Evolutionary conservation across 805 yeast species (phyloP).

Genomic region (Kodamaea hsintzibuensis): DNA sequence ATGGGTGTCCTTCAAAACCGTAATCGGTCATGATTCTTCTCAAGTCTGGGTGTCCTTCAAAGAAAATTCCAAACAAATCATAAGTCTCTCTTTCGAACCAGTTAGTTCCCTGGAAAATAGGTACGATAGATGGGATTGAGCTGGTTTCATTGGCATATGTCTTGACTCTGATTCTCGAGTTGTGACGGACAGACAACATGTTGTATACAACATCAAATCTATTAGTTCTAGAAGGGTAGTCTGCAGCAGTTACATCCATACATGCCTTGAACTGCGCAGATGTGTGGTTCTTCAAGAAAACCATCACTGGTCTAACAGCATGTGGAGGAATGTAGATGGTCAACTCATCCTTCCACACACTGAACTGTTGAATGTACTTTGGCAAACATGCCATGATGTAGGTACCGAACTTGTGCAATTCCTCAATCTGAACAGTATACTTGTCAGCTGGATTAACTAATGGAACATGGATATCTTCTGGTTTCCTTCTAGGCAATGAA

Average conservation of each 20-base stretch:
- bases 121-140: constrained; percentile 78
- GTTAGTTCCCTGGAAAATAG: constrained; percentile 75
- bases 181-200: constrained; percentile 75
- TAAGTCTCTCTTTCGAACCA: constrained; percentile 92
- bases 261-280: constrained; percentile 77
- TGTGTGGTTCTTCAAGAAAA: constrained; percentile 74
- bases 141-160: constrained; percentile 83
- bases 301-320: constrained; percentile 68
- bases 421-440: constrained; percentile 64
- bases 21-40: constrained; percentile 90
- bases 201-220: constrained; percentile 88
- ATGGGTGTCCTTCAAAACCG: constrained; percentile 90
- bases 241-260: constrained; percentile 83
- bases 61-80: constrained; percentile 84
- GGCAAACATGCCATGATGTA: constrained; percentile 79
- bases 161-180: constrained; percentile 85
- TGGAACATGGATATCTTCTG: constrained; percentile 41
- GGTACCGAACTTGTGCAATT: constrained; percentile 77
- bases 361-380: constrained; percentile 76
- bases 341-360: constrained; percentile 91
- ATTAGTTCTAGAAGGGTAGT: constrained; percentile 79
- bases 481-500: constrained; percentile 39
- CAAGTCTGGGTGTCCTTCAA: constrained; percentile 86
- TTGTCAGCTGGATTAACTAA: constrained; percentile 77
- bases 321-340: constrained; percentile 73